Evolutionary conservation across 116 monocot genomes (phyloP).

Genomic region (Iris pallida): DNA sequence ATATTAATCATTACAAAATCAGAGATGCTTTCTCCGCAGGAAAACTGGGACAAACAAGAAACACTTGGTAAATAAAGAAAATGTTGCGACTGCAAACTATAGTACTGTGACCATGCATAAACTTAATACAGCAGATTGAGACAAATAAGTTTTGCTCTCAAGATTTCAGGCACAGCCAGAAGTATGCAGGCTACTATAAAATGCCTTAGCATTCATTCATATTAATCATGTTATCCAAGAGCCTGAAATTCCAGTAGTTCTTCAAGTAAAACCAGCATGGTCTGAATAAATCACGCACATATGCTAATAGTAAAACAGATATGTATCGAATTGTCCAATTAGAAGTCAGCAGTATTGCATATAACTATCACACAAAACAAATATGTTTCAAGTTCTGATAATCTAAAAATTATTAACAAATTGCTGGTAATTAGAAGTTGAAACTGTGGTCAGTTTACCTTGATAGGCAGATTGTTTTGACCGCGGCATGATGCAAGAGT

Average conservation of each 20-base stretch:
- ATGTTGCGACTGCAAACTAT: too few relatives aligned
- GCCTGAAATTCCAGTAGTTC: not conserved
- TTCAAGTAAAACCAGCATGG: not conserved
- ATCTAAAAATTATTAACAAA: not conserved
- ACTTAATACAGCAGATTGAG: not conserved
- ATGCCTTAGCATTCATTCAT: not conserved
- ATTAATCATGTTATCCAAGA: not conserved
- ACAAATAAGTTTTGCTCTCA: not conserved
- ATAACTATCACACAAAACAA: not conserved
- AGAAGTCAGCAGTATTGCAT: not conserved
- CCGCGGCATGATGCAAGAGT: not conserved
- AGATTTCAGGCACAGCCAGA: not conserved
- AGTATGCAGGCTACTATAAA: not conserved
- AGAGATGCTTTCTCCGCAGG: not conserved
- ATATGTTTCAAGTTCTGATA: not conserved
- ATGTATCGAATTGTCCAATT: not conserved
- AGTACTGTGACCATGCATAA: not conserved
- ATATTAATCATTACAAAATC: not conserved
- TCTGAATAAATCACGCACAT: not conserved
- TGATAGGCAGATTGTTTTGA: slow-evolving; percentile 37
- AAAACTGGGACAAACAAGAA: not conserved
- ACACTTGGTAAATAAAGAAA: too few relatives aligned
- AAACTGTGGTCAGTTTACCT: slow-evolving; percentile 21
- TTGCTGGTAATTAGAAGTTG: not conserved
- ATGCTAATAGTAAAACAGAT: not conserved